These are phyloP conservation scores for Sisymbrium altissimum DNA, from an alignment of 345 rosid genomes.

Conservation along the genomic window DNA sequence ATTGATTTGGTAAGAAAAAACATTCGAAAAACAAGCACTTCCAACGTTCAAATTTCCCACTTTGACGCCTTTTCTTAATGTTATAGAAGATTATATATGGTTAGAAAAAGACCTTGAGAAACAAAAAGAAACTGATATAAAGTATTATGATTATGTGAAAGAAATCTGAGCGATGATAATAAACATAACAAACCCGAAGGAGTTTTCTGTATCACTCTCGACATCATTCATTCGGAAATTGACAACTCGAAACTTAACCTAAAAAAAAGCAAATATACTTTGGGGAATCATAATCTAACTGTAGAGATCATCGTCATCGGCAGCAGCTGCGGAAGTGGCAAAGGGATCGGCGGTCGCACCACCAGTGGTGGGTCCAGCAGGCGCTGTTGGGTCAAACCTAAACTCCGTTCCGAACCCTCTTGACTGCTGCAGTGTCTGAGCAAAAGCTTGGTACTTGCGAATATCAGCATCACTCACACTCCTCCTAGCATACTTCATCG, in stretches of 20 bases:
- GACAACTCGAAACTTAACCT: not conserved
- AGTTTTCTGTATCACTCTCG: not conserved
- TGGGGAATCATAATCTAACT: slow-evolving; percentile 46
- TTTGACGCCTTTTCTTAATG: not conserved
- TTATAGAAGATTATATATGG: not conserved
- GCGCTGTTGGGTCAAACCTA: slow-evolving; percentile 55
- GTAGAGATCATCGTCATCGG: slow-evolving; percentile 86
- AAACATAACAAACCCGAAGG: not conserved
- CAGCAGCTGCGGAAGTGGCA: slow-evolving; percentile 59
- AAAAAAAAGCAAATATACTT: not conserved
- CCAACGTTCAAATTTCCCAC: not conserved
- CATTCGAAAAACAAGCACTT: not conserved
- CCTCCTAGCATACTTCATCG: slow-evolving; percentile 87
- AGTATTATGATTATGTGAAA: not conserved
- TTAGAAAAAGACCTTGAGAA: not conserved
- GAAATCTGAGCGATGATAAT: not conserved
- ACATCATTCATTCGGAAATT: not conserved
- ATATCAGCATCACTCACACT: slow-evolving; percentile 95
- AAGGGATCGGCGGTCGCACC: slow-evolving; percentile 64
- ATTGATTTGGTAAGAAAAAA: not conserved
- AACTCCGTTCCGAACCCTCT: slow-evolving; percentile 87
- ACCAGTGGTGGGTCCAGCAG: slow-evolving; percentile 42
- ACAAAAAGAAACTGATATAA: not conserved
- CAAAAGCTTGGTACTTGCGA: slow-evolving; percentile 91
- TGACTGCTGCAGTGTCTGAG: slow-evolving; percentile 92